Percentiles rank a stretch among this genome's conserved stretches.
Conservation (phyloP, 305 asterid species). For the Fraxinus ornus region DNA sequence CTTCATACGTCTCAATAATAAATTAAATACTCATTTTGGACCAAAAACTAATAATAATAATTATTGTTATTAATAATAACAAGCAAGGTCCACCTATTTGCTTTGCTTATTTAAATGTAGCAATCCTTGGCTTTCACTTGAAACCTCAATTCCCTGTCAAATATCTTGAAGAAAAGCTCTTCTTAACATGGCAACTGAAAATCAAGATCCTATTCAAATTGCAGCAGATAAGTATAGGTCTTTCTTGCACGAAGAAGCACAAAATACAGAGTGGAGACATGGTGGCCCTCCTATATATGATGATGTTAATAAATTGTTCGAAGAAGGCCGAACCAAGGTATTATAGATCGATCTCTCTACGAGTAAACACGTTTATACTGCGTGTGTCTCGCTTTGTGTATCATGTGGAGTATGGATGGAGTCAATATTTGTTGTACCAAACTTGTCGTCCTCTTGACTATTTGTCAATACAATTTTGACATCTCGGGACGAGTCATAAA, state of each 20-base stretch:
- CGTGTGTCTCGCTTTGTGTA: not conserved
- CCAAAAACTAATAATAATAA: no score
- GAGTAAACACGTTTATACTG: not conserved
- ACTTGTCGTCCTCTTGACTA: no score
- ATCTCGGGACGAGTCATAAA: not conserved
- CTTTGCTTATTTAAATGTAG: not conserved
- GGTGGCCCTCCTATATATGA: constrained; percentile 78
- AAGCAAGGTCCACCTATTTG: not conserved
- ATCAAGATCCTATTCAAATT: not conserved
- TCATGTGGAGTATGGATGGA: not conserved
- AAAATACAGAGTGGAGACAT: constrained; percentile 68
- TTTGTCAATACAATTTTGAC: not conserved
- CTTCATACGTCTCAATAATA: no score
- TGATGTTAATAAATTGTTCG: constrained; percentile 59
- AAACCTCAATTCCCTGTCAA: not conserved
- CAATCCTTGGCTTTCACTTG: not conserved
- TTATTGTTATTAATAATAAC: not conserved
- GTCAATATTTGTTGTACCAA: no score
- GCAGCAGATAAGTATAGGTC: constrained; percentile 62
- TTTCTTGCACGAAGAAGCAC: constrained; percentile 58
- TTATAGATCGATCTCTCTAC: not conserved
- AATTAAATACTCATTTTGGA: no score
- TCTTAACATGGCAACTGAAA: not conserved
- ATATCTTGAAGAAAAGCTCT: not conserved
- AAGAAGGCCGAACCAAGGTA: constrained; percentile 66